Evolutionary conservation across 2,329 filamentous ascomycete genomes (phyloP).

Genomic region (Parastagonospora nodorum): DNA sequence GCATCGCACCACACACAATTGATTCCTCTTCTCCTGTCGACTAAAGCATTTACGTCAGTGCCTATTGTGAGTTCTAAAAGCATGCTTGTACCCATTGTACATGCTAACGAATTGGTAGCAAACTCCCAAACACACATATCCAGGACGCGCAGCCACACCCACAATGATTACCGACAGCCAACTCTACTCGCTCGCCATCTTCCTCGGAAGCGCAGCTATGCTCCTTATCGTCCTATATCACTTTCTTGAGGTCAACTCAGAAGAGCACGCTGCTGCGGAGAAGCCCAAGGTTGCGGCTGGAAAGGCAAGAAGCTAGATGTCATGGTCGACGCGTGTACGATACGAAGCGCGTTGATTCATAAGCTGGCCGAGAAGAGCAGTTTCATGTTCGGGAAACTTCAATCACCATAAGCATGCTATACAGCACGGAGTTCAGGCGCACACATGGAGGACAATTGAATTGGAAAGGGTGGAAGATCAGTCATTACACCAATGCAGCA

Average conservation of each 20-base stretch:
- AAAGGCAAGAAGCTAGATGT: slow-evolving; percentile 27
- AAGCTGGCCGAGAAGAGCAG: background rate
- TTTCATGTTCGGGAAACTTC: no score
- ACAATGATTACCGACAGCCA: slow-evolving; percentile 94
- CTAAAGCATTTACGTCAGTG: background rate
- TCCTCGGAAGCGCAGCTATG: slow-evolving; percentile 89
- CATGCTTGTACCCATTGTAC: background rate
- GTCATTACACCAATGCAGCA: no score
- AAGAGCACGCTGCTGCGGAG: slow-evolving; percentile 50
- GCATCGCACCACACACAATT: background rate
- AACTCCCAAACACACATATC: slow-evolving; percentile 19
- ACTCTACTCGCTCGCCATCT: slow-evolving; percentile 89
- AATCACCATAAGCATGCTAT: no score
- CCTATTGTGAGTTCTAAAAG: slow-evolving; percentile 3
- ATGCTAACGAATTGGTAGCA: slow-evolving; percentile 21
- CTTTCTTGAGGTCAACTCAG: slow-evolving; percentile 93
- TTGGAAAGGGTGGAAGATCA: background rate
- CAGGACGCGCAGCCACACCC: slow-evolving; percentile 40
- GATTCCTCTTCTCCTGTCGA: background rate
- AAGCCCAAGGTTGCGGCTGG: slow-evolving; percentile 33
- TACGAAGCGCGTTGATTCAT: background rate
- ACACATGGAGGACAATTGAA: background rate
- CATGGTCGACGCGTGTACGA: background rate
- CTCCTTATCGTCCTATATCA: slow-evolving; percentile 93
- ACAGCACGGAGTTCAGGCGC: slow-evolving; percentile 11